These are phyloP conservation scores for Ormosia emarginata DNA, from an alignment of 306 rosid genomes.

Conservation along the genomic window DNA sequence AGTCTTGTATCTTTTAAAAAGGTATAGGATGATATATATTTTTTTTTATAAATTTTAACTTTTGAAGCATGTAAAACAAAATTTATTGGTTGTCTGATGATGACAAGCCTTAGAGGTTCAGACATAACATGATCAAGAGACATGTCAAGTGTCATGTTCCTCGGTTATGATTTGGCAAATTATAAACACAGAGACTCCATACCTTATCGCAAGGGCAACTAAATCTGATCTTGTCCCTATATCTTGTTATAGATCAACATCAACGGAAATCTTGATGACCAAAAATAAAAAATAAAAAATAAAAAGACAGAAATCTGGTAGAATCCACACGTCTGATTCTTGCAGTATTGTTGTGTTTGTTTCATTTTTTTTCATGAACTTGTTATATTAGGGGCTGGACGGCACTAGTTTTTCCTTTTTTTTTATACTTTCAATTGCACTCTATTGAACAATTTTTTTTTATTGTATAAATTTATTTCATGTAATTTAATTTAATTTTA, in stretches of 20 bases:
- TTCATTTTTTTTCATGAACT: background rate
- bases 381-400: background rate
- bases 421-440: no score
- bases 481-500: no score
- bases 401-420: background rate
- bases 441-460: no score
- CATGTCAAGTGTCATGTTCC: conserved; percentile 36
- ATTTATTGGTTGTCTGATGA: conserved; percentile 31
- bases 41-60: no score
- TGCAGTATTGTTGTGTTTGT: background rate
- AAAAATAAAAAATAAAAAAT: no score
- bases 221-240: conserved; percentile 17
- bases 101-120: conserved; percentile 29
- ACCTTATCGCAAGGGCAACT: conserved; percentile 20
- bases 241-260: background rate
- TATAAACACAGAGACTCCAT: background rate
- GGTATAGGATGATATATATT: no score
- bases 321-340: conserved; percentile 13
- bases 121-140: conserved; percentile 5
- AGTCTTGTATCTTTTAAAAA: no score
- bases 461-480: no score
- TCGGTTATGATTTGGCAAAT: conserved; percentile 12
- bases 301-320: background rate
- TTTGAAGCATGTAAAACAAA: conserved; percentile 5
- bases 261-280: background rate